Evolutionary conservation across 2,329 filamentous ascomycete genomes (phyloP), one percentile per base, ranked within the genome.

Genomic region (Sarocladium strictum): DNA sequence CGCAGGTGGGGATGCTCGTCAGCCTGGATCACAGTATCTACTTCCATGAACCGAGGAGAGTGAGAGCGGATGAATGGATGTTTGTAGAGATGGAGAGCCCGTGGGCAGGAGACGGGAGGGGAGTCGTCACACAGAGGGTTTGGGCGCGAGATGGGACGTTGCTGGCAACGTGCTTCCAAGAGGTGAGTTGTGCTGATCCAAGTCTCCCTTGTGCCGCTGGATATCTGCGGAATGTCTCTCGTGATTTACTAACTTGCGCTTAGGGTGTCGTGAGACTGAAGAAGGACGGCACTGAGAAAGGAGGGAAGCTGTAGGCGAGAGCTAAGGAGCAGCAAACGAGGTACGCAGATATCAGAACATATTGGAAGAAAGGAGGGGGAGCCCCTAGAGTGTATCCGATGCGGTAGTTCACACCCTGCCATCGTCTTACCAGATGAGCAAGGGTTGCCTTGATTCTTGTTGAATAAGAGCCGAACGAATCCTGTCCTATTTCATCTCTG

Each of bases 1-100:
- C 83, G 3, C 75, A 79, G 64, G 72, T 93, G 51, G 88, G 88
- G n/a, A 94, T 94, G 89, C 84, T 91, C 79, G 89, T 94, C 53
- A 87, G 83, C 60, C 72, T 93, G 53, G 89, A 94, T 66, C 89
- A 94, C 67, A 80, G 77, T 52, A 85, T 86, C 58, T 86, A 86
- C 67, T 86, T 86, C 62, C 83, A 86, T 62, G 80, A 84, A 68
- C 82, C 83, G 23, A 68, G 70, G 56, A 69, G 68, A 55, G 79
- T 86, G 55, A 73, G 71, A 61, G 83, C 81, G 3, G 83, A 86
- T 62, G 81, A 91, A 69, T 92, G 88, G 88, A 86, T 91, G 80
- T 84, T 90, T 61, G 81, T 79, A 19, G 88, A 92, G 73, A 89
- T 89, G 80, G 81, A 88, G 69, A 90, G 83, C 54, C 87, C 89